These are phyloP conservation scores for Acer negundo DNA, from an alignment of 345 rosid genomes.

Conservation along the genomic window DNA sequence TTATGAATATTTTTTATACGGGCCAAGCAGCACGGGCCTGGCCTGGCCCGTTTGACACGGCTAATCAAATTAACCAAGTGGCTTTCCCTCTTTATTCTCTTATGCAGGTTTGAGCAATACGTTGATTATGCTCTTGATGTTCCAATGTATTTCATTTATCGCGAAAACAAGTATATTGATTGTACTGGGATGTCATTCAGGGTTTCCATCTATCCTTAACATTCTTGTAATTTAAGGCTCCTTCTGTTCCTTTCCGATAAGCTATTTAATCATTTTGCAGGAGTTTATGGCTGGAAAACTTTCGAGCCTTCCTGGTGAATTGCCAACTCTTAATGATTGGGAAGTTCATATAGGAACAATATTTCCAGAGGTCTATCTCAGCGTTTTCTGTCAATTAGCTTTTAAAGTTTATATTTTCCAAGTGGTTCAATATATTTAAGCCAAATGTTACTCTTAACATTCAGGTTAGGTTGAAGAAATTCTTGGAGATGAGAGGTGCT, in stretches of 20 bases:
- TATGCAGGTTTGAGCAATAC: conserved; percentile 93
- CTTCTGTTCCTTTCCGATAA: background rate
- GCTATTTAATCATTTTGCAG: conserved; percentile 44
- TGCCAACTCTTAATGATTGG: conserved; percentile 94
- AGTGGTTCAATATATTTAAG: conserved; percentile 20
- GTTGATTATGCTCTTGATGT: conserved; percentile 98
- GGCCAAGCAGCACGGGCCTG: too few relatives aligned
- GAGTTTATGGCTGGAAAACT: conserved; percentile 97
- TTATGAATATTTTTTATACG: too few relatives aligned
- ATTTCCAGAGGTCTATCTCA: conserved; percentile 80
- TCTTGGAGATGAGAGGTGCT: conserved; percentile 99
- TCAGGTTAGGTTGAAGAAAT: conserved; percentile 93
- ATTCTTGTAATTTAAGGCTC: too few relatives aligned
- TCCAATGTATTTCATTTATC: conserved; percentile 96
- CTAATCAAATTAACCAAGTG: conserved; percentile 1
- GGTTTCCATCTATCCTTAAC: conserved; percentile 64
- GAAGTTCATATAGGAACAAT: conserved; percentile 94
- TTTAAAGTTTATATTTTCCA: background rate
- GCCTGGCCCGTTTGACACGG: too few relatives aligned
- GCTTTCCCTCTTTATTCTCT: background rate
- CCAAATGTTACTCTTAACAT: conserved; percentile 15
- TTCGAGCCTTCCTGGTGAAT: conserved; percentile 86
- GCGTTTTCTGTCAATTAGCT: conserved; percentile 5
- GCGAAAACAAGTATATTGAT: conserved; percentile 79
- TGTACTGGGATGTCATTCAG: conserved; percentile 94